Conservation (phyloP, 768 basidiomycete genomes). For the Leccinum subtestaceum region DNA sequence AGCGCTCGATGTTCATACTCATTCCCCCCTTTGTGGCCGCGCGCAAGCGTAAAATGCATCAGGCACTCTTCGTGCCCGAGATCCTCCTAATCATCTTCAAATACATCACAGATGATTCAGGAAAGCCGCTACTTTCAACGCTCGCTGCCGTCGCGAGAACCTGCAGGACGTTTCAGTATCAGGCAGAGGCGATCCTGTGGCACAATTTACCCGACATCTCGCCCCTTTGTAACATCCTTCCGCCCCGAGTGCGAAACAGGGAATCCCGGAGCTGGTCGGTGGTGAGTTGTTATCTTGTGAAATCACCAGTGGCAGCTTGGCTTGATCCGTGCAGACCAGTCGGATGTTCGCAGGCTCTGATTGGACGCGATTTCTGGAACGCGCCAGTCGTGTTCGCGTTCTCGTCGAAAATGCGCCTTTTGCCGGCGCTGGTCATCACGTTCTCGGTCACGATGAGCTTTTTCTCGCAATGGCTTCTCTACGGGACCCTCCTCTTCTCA, state of each 20-base stretch:
- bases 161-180: conserved; percentile 19
- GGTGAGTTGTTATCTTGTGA: conserved; percentile 9
- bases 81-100: conserved; percentile 24
- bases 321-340: conserved; percentile 13
- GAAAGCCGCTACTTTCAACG: conserved; percentile 13
- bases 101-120: conserved; percentile 14
- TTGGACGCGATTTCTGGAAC: conserved; percentile 20
- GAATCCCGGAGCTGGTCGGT: conserved; percentile 18
- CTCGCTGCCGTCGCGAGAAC: conserved; percentile 29
- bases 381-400: conserved; percentile 17
- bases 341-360: conserved; percentile 15
- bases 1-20: conserved; percentile 3
- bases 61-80: conserved; percentile 19
- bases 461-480: conserved; percentile 16
- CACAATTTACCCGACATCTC: conserved; percentile 8
- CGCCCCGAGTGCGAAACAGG: conserved; percentile 12
- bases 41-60: conserved; percentile 14
- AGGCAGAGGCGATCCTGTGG: conserved; percentile 27
- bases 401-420: conserved; percentile 1
- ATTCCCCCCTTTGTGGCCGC: neutral
- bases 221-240: conserved; percentile 17
- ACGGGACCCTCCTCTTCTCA: conserved; percentile 20
- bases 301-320: neutral
- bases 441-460: conserved; percentile 1
- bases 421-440: neutral